Evolutionary conservation across 1,139 yeast species (phyloP).

Genomic region (Meyerozyma carpophila): DNA sequence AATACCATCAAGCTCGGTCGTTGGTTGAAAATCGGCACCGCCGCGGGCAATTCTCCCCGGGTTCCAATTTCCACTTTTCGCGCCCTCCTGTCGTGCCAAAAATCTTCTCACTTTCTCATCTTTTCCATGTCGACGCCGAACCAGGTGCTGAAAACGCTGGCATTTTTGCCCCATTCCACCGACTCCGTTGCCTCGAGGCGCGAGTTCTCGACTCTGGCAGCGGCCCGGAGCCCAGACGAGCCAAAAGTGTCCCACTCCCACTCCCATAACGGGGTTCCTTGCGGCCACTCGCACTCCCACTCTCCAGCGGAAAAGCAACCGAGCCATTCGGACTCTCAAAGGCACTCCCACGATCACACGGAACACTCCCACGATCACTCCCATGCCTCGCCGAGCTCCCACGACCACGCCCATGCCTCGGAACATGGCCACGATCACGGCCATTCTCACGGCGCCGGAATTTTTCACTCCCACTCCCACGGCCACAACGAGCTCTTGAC

Average conservation of each 20-base stretch:
- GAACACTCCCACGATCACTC: neutral
- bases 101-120: neutral
- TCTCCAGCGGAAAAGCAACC: neutral
- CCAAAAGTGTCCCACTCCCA: neutral
- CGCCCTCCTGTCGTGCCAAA: neutral
- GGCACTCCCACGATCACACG: neutral
- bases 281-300: neutral
- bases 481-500: slow-evolving; percentile 38
- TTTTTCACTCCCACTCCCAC: slow-evolving; percentile 28
- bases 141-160: neutral
- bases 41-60: neutral
- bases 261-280: neutral
- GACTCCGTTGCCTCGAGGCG: neutral
- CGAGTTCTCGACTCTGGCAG: neutral
- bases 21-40: neutral
- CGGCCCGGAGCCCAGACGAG: neutral
- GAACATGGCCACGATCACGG: slow-evolving; percentile 11
- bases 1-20: neutral
- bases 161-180: neutral
- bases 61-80: neutral
- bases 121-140: neutral
- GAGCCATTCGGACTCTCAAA: no score
- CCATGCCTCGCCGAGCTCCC: neutral
- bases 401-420: neutral
- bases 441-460: slow-evolving; percentile 6